These are phyloP conservation scores for Saccharomyces eubayanus DNA, from an alignment of 805 yeast genomes.

Conservation along the genomic window DNA sequence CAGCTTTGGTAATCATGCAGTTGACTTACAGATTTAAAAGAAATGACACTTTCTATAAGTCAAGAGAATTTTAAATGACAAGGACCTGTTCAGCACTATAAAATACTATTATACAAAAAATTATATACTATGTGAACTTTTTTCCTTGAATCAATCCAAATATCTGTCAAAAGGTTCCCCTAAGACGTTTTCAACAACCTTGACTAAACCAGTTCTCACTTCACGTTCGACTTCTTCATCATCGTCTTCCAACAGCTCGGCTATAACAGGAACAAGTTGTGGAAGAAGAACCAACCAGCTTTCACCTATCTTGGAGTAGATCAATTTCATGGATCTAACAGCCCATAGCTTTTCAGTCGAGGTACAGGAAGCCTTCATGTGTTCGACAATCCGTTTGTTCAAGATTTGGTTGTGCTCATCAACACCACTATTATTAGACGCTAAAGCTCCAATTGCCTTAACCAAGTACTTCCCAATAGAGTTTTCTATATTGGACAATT, in stretches of 20 bases:
- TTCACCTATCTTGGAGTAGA: conserved; percentile 89
- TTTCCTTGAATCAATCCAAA: conserved; percentile 34
- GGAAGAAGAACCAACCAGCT: conserved; percentile 89
- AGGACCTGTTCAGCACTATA: background rate
- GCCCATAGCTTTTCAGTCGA: conserved; percentile 71
- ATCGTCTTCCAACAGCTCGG: conserved; percentile 91
- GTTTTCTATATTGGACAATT: conserved; percentile 61
- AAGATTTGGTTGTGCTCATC: conserved; percentile 69
- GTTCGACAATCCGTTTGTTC: conserved; percentile 53
- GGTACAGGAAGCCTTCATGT: conserved; percentile 55
- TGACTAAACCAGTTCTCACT: conserved; percentile 82
- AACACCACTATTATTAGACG: conserved; percentile 57
- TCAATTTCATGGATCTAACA: conserved; percentile 63
- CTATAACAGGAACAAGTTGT: conserved; percentile 89
- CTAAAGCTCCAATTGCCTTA: conserved; percentile 69
- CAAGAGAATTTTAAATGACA: background rate
- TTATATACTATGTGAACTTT: background rate
- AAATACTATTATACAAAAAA: background rate
- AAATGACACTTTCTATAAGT: background rate
- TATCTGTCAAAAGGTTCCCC: conserved; percentile 93
- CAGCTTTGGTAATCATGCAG: background rate
- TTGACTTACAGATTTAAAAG: background rate
- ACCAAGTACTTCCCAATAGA: conserved; percentile 73
- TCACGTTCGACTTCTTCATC: conserved; percentile 88
- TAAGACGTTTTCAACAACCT: conserved; percentile 81